Percentiles rank a stretch among this genome's conserved stretches.
Conservation (phyloP, 1,284 basidiomycete species). For the Rhodofomes roseus region DNA sequence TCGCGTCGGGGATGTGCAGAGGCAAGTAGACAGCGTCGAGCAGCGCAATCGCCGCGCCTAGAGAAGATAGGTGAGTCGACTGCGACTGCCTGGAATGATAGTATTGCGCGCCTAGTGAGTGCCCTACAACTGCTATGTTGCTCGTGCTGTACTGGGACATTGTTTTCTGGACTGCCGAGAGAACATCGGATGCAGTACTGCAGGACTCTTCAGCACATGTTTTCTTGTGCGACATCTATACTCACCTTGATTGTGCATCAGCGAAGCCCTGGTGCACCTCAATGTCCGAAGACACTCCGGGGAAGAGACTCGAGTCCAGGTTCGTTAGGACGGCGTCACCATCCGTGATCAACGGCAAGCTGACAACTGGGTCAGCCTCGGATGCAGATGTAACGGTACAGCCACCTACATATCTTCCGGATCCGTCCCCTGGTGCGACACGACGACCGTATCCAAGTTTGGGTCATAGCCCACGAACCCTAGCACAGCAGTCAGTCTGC, state of each 20-base stretch:
- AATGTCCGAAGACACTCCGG: slow-evolving; percentile 43
- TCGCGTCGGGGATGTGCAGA: slow-evolving; percentile 36
- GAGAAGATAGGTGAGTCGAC: neutral
- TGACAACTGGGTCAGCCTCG: slow-evolving; percentile 7
- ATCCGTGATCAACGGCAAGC: slow-evolving; percentile 31
- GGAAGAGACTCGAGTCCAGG: slow-evolving; percentile 45
- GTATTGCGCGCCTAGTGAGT: slow-evolving; percentile 35
- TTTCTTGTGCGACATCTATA: neutral
- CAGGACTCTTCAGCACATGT: neutral
- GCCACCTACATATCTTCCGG: slow-evolving; percentile 38
- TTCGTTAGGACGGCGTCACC: slow-evolving; percentile 23
- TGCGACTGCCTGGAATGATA: neutral
- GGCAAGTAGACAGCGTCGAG: slow-evolving; percentile 45
- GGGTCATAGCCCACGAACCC: slow-evolving; percentile 49
- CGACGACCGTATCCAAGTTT: slow-evolving; percentile 40
- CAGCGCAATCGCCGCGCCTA: slow-evolving; percentile 43
- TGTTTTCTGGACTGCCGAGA: slow-evolving; percentile 33
- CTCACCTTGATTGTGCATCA: slow-evolving; percentile 46
- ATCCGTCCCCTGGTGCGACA: slow-evolving; percentile 53
- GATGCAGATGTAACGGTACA: neutral
- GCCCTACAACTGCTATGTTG: slow-evolving; percentile 34
- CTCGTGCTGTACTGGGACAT: slow-evolving; percentile 25
- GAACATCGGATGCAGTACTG: slow-evolving; percentile 32
- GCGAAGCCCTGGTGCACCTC: slow-evolving; percentile 57
- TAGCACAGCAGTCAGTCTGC: slow-evolving; percentile 11